These are phyloP conservation scores for Kalmanozyma brasiliensis DNA, from an alignment of 1,284 basidiomycete species.

Conservation along the genomic window DNA sequence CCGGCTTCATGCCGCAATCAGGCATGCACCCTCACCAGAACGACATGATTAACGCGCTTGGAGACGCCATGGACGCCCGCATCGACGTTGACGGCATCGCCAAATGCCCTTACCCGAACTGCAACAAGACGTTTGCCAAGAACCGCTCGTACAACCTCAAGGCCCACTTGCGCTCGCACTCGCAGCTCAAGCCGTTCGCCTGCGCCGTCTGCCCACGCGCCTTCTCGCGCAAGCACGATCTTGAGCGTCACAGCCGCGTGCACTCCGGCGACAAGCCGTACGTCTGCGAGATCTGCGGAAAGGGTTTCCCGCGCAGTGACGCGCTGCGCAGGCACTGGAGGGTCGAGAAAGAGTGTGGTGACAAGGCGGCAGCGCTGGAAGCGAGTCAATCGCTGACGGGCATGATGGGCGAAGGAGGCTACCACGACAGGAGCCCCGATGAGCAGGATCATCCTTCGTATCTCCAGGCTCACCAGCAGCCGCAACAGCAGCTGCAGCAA, in stretches of 20 bases:
- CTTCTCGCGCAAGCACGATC: conserved; percentile 65
- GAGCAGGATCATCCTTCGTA: conserved; percentile 27
- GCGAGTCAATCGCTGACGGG: conserved; percentile 44
- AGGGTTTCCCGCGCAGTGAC: conserved; percentile 66
- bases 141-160: conserved; percentile 64
- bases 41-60: conserved; percentile 59
- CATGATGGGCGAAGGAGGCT: conserved; percentile 22
- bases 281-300: conserved; percentile 63
- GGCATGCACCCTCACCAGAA: conserved; percentile 27
- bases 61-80: conserved; percentile 56
- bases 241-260: conserved; percentile 65
- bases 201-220: conserved; percentile 63
- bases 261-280: conserved; percentile 67
- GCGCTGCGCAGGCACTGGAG: conserved; percentile 65
- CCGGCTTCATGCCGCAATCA: conserved; percentile 32
- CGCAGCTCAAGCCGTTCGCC: conserved; percentile 62
- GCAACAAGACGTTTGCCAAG: conserved; percentile 66
- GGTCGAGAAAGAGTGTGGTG: conserved; percentile 62
- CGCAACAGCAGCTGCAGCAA: conserved; percentile 8
- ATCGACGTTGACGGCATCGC: conserved; percentile 60
- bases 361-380: conserved; percentile 55
- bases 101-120: conserved; percentile 57
- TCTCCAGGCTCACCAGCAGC: too few relatives aligned
- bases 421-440: conserved; percentile 36
- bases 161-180: conserved; percentile 60